Evolutionary conservation across 768 basidiomycete species (phyloP).

Genomic region (Pulveroboletus sp.): DNA sequence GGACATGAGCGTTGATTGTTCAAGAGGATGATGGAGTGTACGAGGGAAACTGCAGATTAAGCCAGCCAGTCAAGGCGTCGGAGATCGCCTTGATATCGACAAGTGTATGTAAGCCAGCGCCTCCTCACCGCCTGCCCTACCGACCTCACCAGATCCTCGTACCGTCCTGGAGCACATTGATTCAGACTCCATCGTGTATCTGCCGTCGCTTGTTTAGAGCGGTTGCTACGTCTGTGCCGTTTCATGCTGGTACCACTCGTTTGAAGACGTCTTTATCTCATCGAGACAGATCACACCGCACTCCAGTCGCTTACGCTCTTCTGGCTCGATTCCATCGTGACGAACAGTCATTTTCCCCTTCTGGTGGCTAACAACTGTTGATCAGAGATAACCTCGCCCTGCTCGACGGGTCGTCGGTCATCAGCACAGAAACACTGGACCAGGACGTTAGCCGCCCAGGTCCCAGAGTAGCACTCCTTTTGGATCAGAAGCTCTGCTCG

Average conservation of each 20-base stretch:
- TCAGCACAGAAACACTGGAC: too few relatives aligned
- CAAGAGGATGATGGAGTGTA: not conserved
- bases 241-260: too few relatives aligned
- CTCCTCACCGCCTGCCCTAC: not conserved
- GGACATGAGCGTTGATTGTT: slow-evolving; percentile 44
- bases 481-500: too few relatives aligned
- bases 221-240: not conserved
- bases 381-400: not conserved
- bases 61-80: not conserved
- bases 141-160: not conserved
- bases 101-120: too few relatives aligned
- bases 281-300: too few relatives aligned
- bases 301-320: too few relatives aligned
- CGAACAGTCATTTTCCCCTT: not conserved
- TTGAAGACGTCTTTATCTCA: too few relatives aligned
- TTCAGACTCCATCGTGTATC: not conserved
- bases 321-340: too few relatives aligned
- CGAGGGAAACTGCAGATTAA: not conserved
- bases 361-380: not conserved
- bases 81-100: slow-evolving; percentile 15
- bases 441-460: too few relatives aligned
- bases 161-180: too few relatives aligned
- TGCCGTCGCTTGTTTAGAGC: not conserved
- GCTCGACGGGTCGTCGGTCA: not conserved
- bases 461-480: too few relatives aligned